Percentiles rank a stretch among this genome's conserved stretches.
These are phyloP conservation scores for Salix koriyanagi DNA, from an alignment of 345 rosid genomes.

Conservation along the genomic window DNA sequence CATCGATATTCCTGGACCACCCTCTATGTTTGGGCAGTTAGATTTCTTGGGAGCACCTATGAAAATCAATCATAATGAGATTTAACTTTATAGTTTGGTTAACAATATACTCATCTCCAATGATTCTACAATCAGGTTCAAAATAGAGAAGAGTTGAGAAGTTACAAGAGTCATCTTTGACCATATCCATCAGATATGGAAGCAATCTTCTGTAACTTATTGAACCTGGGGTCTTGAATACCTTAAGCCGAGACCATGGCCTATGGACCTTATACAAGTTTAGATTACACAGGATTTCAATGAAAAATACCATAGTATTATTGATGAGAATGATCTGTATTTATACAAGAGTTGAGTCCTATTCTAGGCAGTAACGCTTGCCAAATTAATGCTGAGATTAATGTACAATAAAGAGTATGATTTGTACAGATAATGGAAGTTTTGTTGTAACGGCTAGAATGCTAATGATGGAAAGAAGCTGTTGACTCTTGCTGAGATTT, in stretches of 20 bases:
- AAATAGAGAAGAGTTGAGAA: neutral
- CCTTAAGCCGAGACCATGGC: slow-evolving; percentile 32
- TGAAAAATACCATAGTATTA: too few relatives aligned
- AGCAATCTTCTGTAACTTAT: slow-evolving; percentile 69
- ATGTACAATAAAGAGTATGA: too few relatives aligned
- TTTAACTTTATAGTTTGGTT: neutral
- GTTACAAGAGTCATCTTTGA: slow-evolving; percentile 36
- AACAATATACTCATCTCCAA: neutral
- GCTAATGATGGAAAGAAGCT: too few relatives aligned
- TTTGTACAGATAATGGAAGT: too few relatives aligned
- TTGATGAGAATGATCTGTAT: too few relatives aligned
- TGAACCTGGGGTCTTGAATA: slow-evolving; percentile 50
- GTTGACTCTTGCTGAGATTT: too few relatives aligned
- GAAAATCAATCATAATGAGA: neutral
- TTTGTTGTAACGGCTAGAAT: too few relatives aligned
- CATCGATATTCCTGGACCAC: neutral
- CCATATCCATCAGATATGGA: slow-evolving; percentile 59
- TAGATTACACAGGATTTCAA: too few relatives aligned
- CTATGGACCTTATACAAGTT: slow-evolving; percentile 25
- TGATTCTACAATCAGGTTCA: neutral
- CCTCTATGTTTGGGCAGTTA: slow-evolving; percentile 7
- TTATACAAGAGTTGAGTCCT: too few relatives aligned
- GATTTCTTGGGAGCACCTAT: slow-evolving; percentile 15
- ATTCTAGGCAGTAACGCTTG: too few relatives aligned
- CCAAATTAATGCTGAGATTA: too few relatives aligned